Evolutionary conservation across 257 asterid species (phyloP), one percentile per base, ranked within the genome.

Genomic region (Datura wrightii): DNA sequence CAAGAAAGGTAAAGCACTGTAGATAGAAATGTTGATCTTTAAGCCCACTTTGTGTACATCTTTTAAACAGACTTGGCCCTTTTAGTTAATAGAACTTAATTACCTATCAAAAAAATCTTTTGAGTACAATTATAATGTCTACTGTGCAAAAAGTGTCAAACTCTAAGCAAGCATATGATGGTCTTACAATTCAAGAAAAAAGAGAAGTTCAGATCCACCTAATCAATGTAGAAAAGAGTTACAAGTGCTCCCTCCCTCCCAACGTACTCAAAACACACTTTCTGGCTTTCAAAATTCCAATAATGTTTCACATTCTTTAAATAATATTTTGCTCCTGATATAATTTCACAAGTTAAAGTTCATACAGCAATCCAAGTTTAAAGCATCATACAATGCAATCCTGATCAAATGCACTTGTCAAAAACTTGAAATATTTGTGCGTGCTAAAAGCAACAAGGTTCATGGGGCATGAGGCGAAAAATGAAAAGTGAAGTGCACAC

Each of bases 201-300:
- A 46, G 39, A 48, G 10, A 74, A 46, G 79, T 19, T 74, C 60
- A 74, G 81, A 48, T 24, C 60, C 44, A 74, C 24, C 44, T 19
- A 50, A 76, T 76, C 81, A 76, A 52, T 24, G 81, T 31, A 19
- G 50, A 76, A 76, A 24, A 14, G 42, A 2, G 24, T 24, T 19
- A 2, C 44, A 76, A 76, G 4, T 48, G 62, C 7, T 46, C 48
- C 80, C 44, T 31, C 82, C 62, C 19, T 50, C 82, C 19, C 42
- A 31, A 34, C 41, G 16, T 72, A 72, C 39, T 19, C 58, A 72
- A 66, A 66, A 46, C 44, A 50, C 31, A 14, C 31, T 76, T 76
- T 76, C 62, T 76, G 42, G 59, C 41, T 48, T 31, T 50, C 62
- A 31, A 76, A 76, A 48, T 76, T 76, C 62, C 82, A 50, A 76